A percentile compares a stretch with the other conserved stretches of the same genome.
phyloP scores from a whole-genome alignment of 495 filamentous ascomycete species.

The Cercophora scortea region DNA sequence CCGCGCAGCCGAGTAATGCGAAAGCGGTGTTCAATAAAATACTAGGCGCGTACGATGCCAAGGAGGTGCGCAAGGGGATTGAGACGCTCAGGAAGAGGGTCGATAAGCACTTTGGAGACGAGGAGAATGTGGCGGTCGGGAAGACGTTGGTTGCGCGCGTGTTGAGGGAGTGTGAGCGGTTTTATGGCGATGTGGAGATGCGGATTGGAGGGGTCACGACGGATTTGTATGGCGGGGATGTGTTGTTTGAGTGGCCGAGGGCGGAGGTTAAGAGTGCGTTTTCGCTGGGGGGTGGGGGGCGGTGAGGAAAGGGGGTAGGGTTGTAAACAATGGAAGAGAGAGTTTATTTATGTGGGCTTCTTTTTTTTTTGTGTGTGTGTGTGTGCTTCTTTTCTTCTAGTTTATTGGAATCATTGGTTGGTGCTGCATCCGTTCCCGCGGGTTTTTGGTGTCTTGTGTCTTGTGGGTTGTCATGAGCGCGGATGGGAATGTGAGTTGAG shows the following conservation, averaged over 20 bases:
- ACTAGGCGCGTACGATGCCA: slow-evolving; percentile 66
- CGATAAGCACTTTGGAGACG: slow-evolving; percentile 93
- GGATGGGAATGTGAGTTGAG: too few relatives aligned
- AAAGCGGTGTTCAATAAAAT: slow-evolving; percentile 78
- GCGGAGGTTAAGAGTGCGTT: slow-evolving; percentile 47
- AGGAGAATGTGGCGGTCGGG: slow-evolving; percentile 35
- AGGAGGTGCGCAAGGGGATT: slow-evolving; percentile 77
- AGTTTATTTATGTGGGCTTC: too few relatives aligned
- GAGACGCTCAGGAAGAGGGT: slow-evolving; percentile 81
- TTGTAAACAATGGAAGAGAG: too few relatives aligned
- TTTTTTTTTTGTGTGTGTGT: too few relatives aligned
- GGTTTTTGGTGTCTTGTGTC: too few relatives aligned
- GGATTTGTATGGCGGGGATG: slow-evolving; percentile 48
- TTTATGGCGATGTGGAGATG: slow-evolving; percentile 67
- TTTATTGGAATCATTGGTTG: too few relatives aligned
- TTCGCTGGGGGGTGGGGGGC: slow-evolving; percentile 16
- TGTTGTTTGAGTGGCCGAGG: slow-evolving; percentile 47
- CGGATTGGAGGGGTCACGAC: slow-evolving; percentile 56
- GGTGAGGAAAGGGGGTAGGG: neutral
- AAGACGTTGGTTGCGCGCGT: slow-evolving; percentile 65
- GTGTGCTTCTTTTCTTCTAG: too few relatives aligned
- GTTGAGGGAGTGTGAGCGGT: slow-evolving; percentile 68
- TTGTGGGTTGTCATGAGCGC: too few relatives aligned
- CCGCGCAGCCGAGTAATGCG: slow-evolving; percentile 68
- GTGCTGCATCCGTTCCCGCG: too few relatives aligned